A percentile compares a stretch with the other conserved stretches of the same genome.
Conservation (phyloP, 2,329 filamentous ascomycete genomes). For the Sphaerulina vaccinii region DNA sequence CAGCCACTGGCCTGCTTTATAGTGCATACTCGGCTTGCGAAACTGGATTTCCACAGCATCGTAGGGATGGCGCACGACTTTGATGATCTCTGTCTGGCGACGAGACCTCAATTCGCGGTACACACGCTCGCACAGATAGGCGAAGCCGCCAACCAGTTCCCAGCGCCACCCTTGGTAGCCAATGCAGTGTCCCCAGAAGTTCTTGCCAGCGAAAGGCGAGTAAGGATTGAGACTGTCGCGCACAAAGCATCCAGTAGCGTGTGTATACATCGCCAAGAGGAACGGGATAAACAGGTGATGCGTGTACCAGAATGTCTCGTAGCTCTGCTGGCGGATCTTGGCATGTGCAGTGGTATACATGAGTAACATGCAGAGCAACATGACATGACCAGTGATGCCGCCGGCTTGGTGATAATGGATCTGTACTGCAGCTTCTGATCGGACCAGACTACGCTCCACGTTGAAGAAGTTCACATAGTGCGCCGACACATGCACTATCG, state of each 20-base stretch:
- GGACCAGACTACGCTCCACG: constrained; percentile 80
- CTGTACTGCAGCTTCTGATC: constrained; percentile 75
- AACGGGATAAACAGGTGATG: constrained; percentile 99
- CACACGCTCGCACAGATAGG: constrained; percentile 84
- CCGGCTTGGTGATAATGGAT: constrained; percentile 89
- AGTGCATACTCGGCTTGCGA: constrained; percentile 91
- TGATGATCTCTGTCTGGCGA: constrained; percentile 82
- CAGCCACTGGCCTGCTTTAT: constrained; percentile 98
- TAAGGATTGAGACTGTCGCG: constrained; percentile 70
- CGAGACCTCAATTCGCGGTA: constrained; percentile 87
- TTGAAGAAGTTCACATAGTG: constrained; percentile 99
- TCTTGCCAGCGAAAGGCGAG: constrained; percentile 78
- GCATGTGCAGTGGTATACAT: constrained; percentile 97
- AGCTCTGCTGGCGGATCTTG: constrained; percentile 93
- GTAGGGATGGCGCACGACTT: constrained; percentile 93
- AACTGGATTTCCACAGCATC: constrained; percentile 98
- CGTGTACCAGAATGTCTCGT: constrained; percentile 98
- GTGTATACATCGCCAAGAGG: constrained; percentile 87
- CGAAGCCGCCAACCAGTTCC: constrained; percentile 80
- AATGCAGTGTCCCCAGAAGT: constrained; percentile 89
- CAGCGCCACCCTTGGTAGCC: constrained; percentile 97
- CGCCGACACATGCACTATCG: constrained; percentile 68
- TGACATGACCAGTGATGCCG: constrained; percentile 92
- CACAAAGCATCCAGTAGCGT: constrained; percentile 94
- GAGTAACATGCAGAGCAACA: constrained; percentile 97